A percentile compares a stretch with the other conserved stretches of the same genome.
phyloP scores from a whole-genome alignment of 139 green algal species.

The Pedinophyceae sp. region DNA sequence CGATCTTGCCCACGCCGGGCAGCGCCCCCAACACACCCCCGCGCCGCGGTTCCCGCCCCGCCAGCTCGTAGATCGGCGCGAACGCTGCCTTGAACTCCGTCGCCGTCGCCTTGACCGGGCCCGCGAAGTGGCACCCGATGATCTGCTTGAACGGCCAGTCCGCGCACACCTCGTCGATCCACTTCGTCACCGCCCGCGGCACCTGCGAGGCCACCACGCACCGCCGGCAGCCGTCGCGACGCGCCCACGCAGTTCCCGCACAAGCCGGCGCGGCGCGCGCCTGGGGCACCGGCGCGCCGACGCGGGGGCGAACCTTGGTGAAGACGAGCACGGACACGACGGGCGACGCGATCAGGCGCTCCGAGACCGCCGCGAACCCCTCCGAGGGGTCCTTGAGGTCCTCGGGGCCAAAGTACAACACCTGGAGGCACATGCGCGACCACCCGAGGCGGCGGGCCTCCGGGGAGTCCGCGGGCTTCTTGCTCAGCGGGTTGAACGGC shows the following conservation, averaged over 20 bases:
- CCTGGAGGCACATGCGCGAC: conserved; percentile 75
- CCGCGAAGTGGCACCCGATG: conserved; percentile 80
- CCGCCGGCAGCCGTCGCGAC: not conserved
- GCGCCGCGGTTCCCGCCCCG: too few species aligned
- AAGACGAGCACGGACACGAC: conserved; percentile 84
- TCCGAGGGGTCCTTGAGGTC: conserved; percentile 52
- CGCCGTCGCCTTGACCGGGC: conserved; percentile 32
- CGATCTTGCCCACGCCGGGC: not conserved
- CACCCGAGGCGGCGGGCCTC: conserved; percentile 34
- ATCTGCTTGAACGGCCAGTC: conserved; percentile 71
- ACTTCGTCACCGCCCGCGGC: conserved; percentile 26
- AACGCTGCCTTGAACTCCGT: conserved; percentile 6
- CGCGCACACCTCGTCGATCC: conserved; percentile 57
- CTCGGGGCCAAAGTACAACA: conserved; percentile 69
- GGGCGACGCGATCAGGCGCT: conserved; percentile 64
- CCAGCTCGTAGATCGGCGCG: not conserved
- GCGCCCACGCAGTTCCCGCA: not conserved
- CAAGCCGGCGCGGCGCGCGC: not conserved
- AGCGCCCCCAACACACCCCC: not conserved
- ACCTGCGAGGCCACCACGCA: conserved; percentile 1
- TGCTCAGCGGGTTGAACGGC: not conserved
- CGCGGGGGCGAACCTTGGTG: conserved; percentile 30
- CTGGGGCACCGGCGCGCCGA: not conserved
- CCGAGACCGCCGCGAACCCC: conserved; percentile 46
- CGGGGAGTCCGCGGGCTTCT: not conserved